Conservation (phyloP, 2,329 filamentous ascomycete species). For the Rasamsonia emersonii region DNA sequence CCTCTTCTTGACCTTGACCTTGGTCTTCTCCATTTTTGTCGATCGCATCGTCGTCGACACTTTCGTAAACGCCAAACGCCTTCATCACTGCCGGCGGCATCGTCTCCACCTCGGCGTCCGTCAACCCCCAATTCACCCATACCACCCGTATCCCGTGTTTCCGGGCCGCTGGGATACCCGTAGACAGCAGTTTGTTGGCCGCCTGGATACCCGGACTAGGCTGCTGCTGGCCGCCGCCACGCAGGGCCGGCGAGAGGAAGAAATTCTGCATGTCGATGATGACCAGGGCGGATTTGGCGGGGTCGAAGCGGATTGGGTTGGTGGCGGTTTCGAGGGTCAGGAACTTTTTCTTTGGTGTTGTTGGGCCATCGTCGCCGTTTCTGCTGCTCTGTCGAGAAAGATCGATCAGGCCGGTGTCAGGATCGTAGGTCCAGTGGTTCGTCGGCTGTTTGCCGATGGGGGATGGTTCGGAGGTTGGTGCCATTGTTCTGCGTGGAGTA, state of each 20-base stretch:
- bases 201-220: conserved; percentile 36
- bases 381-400: no score
- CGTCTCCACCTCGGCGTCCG: conserved; percentile 39
- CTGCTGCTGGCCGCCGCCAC: conserved; percentile 33
- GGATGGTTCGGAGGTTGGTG: no score
- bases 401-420: no score
- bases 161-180: conserved; percentile 41
- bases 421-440: no score
- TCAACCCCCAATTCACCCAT: conserved; percentile 53
- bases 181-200: conserved; percentile 32
- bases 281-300: conserved; percentile 38
- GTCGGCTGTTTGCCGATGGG: no score
- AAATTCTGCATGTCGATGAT: conserved; percentile 49
- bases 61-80: conserved; percentile 38
- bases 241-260: conserved; percentile 39
- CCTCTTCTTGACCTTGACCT: no score
- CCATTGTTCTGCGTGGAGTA: no score
- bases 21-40: no score
- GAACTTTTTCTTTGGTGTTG: no score
- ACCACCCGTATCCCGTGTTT: conserved; percentile 42
- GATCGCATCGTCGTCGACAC: conserved; percentile 18
- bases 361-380: no score
- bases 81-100: conserved; percentile 44
- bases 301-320: conserved; percentile 29
- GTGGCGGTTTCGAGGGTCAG: conserved; percentile 18